Conservation (phyloP, 2,329 filamentous ascomycete genomes). For the Cercospora nicotianae region DNA sequence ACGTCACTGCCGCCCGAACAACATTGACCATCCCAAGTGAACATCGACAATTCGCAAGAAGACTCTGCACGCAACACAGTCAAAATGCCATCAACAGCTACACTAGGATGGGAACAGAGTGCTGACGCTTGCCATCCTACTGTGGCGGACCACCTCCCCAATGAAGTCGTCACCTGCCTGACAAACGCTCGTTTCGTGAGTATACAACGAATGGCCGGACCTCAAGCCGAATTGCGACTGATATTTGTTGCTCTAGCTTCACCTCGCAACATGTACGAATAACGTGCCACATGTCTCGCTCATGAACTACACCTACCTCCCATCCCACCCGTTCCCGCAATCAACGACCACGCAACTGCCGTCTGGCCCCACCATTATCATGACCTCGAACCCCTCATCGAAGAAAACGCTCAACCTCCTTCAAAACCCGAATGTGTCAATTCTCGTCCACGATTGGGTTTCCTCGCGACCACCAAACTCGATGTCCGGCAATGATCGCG, state of each 20-base stretch:
- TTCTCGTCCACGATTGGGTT: slow-evolving; percentile 98
- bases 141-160: slow-evolving; percentile 68
- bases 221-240: not conserved
- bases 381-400: slow-evolving; percentile 80
- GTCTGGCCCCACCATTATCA: slow-evolving; percentile 68
- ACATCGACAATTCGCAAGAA: not conserved
- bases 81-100: slow-evolving; percentile 32
- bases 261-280: slow-evolving; percentile 85
- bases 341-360: slow-evolving; percentile 50
- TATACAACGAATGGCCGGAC: slow-evolving; percentile 34
- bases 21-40: not conserved
- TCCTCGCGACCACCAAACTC: slow-evolving; percentile 76
- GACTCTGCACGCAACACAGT: not conserved
- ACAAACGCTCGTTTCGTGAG: slow-evolving; percentile 91
- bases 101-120: slow-evolving; percentile 50
- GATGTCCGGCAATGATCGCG: slow-evolving; percentile 49
- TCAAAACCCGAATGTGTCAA: slow-evolving; percentile 80
- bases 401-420: slow-evolving; percentile 80
- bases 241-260: slow-evolving; percentile 62
- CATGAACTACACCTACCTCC: slow-evolving; percentile 99
- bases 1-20: not conserved
- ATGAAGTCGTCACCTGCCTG: slow-evolving; percentile 84
- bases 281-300: slow-evolving; percentile 88
- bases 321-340: slow-evolving; percentile 53
- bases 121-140: slow-evolving; percentile 71